phyloP scores from a whole-genome alignment of 768 basidiomycete species.

The Tricholoma terreum region DNA sequence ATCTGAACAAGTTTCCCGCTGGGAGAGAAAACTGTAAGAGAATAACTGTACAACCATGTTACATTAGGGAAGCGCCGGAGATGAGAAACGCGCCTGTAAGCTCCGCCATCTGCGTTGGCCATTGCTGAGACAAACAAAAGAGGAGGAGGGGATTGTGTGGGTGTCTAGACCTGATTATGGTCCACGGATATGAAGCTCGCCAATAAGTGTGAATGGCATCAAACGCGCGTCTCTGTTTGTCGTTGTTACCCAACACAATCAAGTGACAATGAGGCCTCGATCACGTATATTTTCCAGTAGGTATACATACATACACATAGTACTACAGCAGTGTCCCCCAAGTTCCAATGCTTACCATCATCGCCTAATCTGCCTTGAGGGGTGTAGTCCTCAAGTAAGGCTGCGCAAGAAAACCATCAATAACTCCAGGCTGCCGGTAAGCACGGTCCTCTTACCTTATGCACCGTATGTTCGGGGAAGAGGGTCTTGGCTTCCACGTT shows the following conservation, averaged over 20 bases:
- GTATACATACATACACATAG: not conserved
- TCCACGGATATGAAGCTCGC: not conserved
- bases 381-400: slow-evolving; percentile 88
- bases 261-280: not conserved
- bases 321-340: no score
- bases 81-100: slow-evolving; percentile 55
- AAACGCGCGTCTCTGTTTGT: slow-evolving; percentile 24
- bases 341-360: no score
- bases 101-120: slow-evolving; percentile 81
- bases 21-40: slow-evolving; percentile 98
- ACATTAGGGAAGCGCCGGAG: slow-evolving; percentile 8
- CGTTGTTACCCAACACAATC: slow-evolving; percentile 6
- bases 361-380: slow-evolving; percentile 33
- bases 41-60: slow-evolving; percentile 63
- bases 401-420: slow-evolving; percentile 35
- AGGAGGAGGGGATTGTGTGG: not conserved
- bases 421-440: slow-evolving; percentile 1
- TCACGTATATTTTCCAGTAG: no score
- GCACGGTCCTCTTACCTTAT: slow-evolving; percentile 52
- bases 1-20: slow-evolving; percentile 99
- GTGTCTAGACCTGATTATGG: not conserved
- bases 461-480: slow-evolving; percentile 80
- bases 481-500: slow-evolving; percentile 89
- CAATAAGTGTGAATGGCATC: not conserved
- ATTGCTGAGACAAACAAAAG: slow-evolving; percentile 35